Conservation (phyloP, 2,329 filamentous ascomycete species). For the Macroventuria anomochaeta region DNA sequence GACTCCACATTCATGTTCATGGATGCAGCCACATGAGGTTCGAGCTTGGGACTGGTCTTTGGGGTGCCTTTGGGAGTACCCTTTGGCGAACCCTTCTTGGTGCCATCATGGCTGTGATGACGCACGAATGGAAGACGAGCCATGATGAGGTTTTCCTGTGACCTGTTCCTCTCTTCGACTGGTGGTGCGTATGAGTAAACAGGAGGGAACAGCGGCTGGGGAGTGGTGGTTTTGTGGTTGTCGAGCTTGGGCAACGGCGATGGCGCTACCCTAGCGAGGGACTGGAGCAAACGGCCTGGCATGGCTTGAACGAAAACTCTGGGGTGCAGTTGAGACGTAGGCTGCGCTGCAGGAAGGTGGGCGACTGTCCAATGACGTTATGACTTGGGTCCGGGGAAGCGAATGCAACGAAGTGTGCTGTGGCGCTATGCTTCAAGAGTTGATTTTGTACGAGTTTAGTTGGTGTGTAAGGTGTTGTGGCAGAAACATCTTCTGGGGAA, state of each 20-base stretch:
- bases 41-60: constrained; percentile 42
- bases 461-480: constrained; percentile 39
- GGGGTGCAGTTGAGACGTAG: constrained; percentile 37
- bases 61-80: constrained; percentile 39
- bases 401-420: constrained; percentile 26
- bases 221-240: constrained; percentile 24
- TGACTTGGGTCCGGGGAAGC: constrained; percentile 21
- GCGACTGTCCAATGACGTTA: constrained; percentile 30
- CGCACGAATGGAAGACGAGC: constrained; percentile 46
- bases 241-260: constrained; percentile 42
- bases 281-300: constrained; percentile 46
- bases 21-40: constrained; percentile 55
- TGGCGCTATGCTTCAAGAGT: constrained; percentile 29
- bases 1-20: constrained; percentile 77
- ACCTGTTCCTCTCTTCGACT: constrained; percentile 35
- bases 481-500: constrained; percentile 42
- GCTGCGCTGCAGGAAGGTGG: constrained; percentile 8
- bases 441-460: constrained; percentile 46
- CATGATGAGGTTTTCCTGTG: constrained; percentile 48
- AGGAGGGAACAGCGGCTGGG: constrained; percentile 40
- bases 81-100: constrained; percentile 10
- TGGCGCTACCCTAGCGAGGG: constrained; percentile 42
- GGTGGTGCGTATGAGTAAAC: constrained; percentile 46
- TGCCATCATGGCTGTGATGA: constrained; percentile 38
- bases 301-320: constrained; percentile 38